Base-by-base conservation (phyloP, 1,139 yeast species). In the Saccharomycopsis hybrid region DNA sequence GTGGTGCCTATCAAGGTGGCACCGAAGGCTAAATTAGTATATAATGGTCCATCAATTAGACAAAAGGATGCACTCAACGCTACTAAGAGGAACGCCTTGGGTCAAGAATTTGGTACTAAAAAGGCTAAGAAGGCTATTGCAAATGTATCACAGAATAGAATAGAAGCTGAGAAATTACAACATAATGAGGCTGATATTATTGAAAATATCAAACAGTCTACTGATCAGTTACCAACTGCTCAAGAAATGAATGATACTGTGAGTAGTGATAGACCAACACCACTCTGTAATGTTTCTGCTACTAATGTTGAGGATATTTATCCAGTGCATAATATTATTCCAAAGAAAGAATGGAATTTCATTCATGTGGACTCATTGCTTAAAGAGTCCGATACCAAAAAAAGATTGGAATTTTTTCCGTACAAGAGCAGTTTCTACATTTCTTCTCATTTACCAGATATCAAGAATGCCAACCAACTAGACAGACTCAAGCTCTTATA, bases 61-160 rank as follows among this genome's bases (percentile, higher is more conserved):
- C 80, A 76, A 59, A 66, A 69, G 36, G 80, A 82, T 54, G 71
- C 74, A n/a, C 74, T 80, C 60, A 69, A 72, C 58, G 66, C 73
- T 41, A 71, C 72, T 11, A 87, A 85, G 67, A 77, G 96, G 64
- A 85, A 78, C 56, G 86, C 87, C 2, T 75, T 92, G 61, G 98
- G 98, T 62, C 92, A 88, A 67, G 94, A 95, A 1, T 92, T 92
- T 59, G 99, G 99, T 76, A 90, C 98, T 55, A 88, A 87, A 69
- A 90, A 83, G 69, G 97, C 97, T 55, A 90, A 88, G 70, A 85
- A 87, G 61, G 95, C 96, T 38, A 86, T 94, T 62, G 72, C 78
- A 48, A 90, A 84, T 64, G 67, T 81, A 62, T 94, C 84, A 62
- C 79, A 85, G 66, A 92, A 92, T 68, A 77, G 85, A 62, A 82